These are phyloP conservation scores for Colletotrichum sp. DNA, from an alignment of 2,329 filamentous ascomycete species.

Conservation along the genomic window DNA sequence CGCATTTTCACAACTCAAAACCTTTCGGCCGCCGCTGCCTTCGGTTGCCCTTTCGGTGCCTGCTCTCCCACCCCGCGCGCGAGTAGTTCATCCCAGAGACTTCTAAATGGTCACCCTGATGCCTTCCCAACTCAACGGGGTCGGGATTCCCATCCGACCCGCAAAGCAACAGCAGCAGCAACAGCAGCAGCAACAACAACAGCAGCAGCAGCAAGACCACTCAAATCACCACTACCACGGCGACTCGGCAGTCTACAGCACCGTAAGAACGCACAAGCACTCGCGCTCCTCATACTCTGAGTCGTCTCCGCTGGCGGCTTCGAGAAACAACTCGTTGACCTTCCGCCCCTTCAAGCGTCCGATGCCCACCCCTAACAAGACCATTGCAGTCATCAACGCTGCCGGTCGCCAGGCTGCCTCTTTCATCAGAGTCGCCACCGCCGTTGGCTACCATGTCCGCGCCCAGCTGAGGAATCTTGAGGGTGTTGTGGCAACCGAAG, in stretches of 20 bases:
- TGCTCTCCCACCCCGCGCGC: slow-evolving; percentile 9
- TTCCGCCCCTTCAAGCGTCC: slow-evolving; percentile 65
- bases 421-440: slow-evolving; percentile 90
- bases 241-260: slow-evolving; percentile 16
- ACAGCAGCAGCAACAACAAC: slow-evolving; percentile 8
- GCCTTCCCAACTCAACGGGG: slow-evolving; percentile 37
- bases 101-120: slow-evolving; percentile 27
- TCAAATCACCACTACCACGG: slow-evolving; percentile 20
- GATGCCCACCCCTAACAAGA: slow-evolving; percentile 71
- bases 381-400: slow-evolving; percentile 93
- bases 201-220: slow-evolving; percentile 4
- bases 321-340: slow-evolving; percentile 65
- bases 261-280: slow-evolving; percentile 59
- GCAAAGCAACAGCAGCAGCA: slow-evolving; percentile 31
- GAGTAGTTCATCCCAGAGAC: slow-evolving; percentile 2
- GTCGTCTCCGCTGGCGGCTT: slow-evolving; percentile 56
- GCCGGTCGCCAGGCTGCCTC: slow-evolving; percentile 95
- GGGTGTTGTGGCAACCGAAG: slow-evolving; percentile 86
- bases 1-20: neutral
- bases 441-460: slow-evolving; percentile 90
- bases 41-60: neutral
- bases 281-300: slow-evolving; percentile 67
- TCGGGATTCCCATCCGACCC: slow-evolving; percentile 37
- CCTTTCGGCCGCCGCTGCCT: neutral
- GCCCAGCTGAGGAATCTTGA: slow-evolving; percentile 89